phyloP scores from a whole-genome alignment of 2,329 filamentous ascomycete species.

The Fusarium napiforme region DNA sequence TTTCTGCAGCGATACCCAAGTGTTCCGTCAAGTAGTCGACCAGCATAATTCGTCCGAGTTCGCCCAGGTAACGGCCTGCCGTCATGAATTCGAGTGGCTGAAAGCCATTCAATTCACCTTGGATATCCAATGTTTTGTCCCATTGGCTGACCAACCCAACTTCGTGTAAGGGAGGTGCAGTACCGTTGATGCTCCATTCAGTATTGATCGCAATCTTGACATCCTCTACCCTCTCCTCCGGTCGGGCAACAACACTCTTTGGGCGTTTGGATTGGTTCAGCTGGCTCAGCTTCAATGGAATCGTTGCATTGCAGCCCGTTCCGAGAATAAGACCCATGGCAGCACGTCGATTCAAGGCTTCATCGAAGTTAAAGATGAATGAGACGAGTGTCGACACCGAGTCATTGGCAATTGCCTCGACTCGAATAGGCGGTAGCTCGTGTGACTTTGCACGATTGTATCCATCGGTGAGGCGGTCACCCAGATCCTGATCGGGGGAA shows the following conservation, averaged over 20 bases:
- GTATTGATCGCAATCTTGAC: slow-evolving; percentile 83
- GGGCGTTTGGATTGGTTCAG: slow-evolving; percentile 73
- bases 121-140: slow-evolving; percentile 74
- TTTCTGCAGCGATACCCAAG: slow-evolving; percentile 52
- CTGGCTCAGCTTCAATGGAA: slow-evolving; percentile 72
- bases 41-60: slow-evolving; percentile 77
- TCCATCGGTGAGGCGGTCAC: slow-evolving; percentile 66
- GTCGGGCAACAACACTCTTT: slow-evolving; percentile 59
- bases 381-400: slow-evolving; percentile 83
- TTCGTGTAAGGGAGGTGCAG: slow-evolving; percentile 72
- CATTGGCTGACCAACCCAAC: slow-evolving; percentile 74
- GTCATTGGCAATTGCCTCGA: slow-evolving; percentile 84
- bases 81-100: slow-evolving; percentile 90
- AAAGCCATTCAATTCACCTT: slow-evolving; percentile 78
- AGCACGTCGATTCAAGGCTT: slow-evolving; percentile 69
- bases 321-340: slow-evolving; percentile 85
- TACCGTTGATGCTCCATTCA: slow-evolving; percentile 84
- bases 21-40: slow-evolving; percentile 68
- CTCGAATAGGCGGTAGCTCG: slow-evolving; percentile 71
- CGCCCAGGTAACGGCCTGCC: slow-evolving; percentile 79
- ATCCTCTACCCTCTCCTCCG: slow-evolving; percentile 58
- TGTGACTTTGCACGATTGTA: slow-evolving; percentile 63
- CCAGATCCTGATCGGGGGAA: slow-evolving; percentile 68
- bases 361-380: slow-evolving; percentile 76
- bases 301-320: slow-evolving; percentile 84